Conservation (phyloP, 2,329 filamentous ascomycete species). For the Pseudogymnoascus sp. region DNA sequence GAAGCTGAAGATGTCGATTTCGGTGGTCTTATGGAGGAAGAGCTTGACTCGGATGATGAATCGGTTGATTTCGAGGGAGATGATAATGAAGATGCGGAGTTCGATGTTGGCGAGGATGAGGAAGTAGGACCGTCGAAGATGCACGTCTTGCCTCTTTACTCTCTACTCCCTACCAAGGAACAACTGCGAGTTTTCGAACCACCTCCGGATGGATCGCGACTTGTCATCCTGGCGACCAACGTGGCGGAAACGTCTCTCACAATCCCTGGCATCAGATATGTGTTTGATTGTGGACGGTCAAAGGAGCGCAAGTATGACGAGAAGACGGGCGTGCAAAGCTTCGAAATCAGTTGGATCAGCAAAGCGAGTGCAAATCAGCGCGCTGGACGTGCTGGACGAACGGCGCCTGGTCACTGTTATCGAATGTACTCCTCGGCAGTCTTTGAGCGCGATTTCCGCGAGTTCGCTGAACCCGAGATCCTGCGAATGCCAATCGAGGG, state of each 20-base stretch:
- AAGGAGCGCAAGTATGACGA: conserved; percentile 88
- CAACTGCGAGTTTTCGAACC: conserved; percentile 86
- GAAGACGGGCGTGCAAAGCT: conserved; percentile 88
- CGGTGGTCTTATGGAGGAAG: conserved; percentile 52
- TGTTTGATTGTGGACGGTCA: conserved; percentile 86
- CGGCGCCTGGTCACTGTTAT: conserved; percentile 93
- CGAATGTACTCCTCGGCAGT: conserved; percentile 89
- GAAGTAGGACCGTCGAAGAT: conserved; percentile 62
- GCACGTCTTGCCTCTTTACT: conserved; percentile 90
- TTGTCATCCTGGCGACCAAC: conserved; percentile 89
- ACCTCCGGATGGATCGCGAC: conserved; percentile 70
- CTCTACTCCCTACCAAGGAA: conserved; percentile 79
- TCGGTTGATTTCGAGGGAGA: conserved; percentile 57
- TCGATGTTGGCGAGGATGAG: conserved; percentile 55
- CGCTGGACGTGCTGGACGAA: conserved; percentile 88
- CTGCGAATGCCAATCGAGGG: conserved; percentile 86
- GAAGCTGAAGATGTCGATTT: conserved; percentile 86
- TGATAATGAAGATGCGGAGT: conserved; percentile 34
- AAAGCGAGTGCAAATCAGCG: conserved; percentile 92
- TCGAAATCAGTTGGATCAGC: conserved; percentile 93
- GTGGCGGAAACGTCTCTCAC: conserved; percentile 96
- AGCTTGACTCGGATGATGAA: conserved; percentile 50
- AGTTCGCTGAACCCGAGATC: conserved; percentile 84
- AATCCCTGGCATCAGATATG: conserved; percentile 89
- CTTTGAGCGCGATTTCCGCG: conserved; percentile 79